These are phyloP conservation scores for Toxoplasma gondii DNA, from an alignment of 169 alveolate species.

Conservation along the genomic window DNA sequence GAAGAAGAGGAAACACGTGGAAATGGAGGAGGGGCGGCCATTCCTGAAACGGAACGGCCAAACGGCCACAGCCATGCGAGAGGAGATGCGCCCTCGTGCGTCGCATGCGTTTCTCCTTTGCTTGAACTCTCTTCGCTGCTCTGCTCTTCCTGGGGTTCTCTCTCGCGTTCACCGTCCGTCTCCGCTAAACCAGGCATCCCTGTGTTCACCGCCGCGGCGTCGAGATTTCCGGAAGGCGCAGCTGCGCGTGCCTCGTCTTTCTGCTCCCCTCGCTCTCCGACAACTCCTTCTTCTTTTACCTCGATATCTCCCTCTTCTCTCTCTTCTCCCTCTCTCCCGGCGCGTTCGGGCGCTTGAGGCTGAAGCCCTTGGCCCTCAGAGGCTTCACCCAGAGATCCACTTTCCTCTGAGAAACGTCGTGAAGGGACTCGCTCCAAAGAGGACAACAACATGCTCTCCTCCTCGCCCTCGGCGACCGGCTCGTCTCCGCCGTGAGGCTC, in stretches of 20 bases:
- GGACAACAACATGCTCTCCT: not conserved
- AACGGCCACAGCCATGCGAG: not conserved
- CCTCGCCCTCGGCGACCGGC: not conserved
- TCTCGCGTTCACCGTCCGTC: not conserved
- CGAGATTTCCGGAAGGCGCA: not conserved
- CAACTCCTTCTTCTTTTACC: not conserved
- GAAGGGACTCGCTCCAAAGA: not conserved
- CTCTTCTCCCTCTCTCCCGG: not conserved
- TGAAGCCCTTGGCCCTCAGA: not conserved
- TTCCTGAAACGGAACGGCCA: not conserved
- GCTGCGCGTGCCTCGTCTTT: not conserved
- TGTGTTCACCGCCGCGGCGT: not conserved
- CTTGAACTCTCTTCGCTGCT: no score
- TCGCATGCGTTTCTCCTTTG: not conserved
- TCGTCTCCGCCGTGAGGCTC: slow-evolving; percentile 2
- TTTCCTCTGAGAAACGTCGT: not conserved
- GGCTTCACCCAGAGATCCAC: not conserved
- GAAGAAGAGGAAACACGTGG: no score
- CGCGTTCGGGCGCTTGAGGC: not conserved
- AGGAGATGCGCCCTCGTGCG: not conserved
- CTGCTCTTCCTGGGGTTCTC: no score
- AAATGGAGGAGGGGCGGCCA: not conserved
- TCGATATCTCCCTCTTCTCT: not conserved
- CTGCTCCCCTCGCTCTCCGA: not conserved
- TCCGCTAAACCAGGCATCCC: not conserved